Conservation (phyloP, 768 basidiomycete genomes). For the Phylloporus sp. region DNA sequence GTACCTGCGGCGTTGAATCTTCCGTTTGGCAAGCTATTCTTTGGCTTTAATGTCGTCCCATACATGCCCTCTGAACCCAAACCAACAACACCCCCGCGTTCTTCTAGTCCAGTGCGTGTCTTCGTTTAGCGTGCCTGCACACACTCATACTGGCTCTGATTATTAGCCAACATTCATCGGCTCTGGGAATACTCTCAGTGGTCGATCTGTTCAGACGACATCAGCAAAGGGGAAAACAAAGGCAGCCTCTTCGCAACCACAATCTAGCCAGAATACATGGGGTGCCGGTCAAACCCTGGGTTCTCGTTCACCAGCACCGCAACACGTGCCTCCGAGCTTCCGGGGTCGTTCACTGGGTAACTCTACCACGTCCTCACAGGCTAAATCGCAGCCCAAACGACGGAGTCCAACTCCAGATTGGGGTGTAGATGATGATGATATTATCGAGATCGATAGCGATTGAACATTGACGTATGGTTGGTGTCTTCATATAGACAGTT, state of each 20-base stretch:
- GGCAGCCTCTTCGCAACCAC: conserved; percentile 35
- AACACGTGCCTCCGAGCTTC: conserved; percentile 32
- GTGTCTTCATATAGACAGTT: conserved; percentile 6
- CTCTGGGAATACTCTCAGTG: conserved; percentile 63
- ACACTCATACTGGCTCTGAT: background rate
- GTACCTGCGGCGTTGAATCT: conserved; percentile 89
- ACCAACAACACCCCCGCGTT: conserved; percentile 26
- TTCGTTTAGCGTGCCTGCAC: background rate
- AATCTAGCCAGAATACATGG: conserved; percentile 35
- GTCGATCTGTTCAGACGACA: conserved; percentile 37
- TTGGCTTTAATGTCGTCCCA: conserved; percentile 82
- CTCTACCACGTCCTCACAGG: conserved; percentile 43
- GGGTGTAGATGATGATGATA: conserved; percentile 81
- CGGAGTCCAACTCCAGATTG: conserved; percentile 76
- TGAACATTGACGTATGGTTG: conserved; percentile 27
- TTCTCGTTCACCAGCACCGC: conserved; percentile 18
- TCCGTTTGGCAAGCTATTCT: conserved; percentile 93
- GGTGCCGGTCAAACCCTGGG: conserved; percentile 52
- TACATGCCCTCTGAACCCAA: conserved; percentile 50
- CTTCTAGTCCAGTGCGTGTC: conserved; percentile 29
- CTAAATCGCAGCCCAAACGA: conserved; percentile 36
- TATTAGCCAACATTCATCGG: conserved; percentile 54
- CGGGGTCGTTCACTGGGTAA: conserved; percentile 40
- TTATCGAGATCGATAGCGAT: conserved; percentile 84
- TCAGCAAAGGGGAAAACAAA: conserved; percentile 55